These are phyloP conservation scores for Irpex lacteus DNA, from an alignment of 1,284 basidiomycete genomes.

Conservation along the genomic window DNA sequence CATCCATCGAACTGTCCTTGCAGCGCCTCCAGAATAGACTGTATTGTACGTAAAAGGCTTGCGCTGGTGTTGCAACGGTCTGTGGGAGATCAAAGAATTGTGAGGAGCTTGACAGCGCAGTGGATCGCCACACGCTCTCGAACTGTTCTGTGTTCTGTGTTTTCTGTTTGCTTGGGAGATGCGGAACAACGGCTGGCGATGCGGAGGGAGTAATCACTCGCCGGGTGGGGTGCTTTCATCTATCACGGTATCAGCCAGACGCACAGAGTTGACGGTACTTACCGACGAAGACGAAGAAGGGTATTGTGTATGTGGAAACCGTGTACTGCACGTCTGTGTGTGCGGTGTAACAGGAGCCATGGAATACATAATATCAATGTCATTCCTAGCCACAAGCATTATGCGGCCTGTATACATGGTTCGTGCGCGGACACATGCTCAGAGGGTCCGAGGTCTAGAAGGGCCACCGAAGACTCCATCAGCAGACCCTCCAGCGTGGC, in stretches of 20 bases:
- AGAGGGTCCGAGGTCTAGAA: background rate
- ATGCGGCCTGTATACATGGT: background rate
- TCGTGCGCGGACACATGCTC: background rate
- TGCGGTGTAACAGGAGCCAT: background rate
- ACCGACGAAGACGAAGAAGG: background rate
- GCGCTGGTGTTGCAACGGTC: background rate
- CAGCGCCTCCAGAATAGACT: background rate
- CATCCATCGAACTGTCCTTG: background rate
- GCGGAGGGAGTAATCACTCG: background rate
- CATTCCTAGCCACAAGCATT: background rate
- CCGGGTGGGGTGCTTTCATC: background rate
- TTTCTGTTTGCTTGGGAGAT: background rate
- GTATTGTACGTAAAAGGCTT: background rate
- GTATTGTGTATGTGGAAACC: no score
- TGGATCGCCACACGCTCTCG: background rate
- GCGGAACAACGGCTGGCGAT: background rate
- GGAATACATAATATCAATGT: background rate
- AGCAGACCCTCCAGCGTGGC: background rate
- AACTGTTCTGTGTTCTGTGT: background rate
- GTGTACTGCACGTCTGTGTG: no score
- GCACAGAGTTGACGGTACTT: background rate
- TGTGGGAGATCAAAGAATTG: background rate
- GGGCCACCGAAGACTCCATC: background rate
- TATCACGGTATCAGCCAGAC: background rate
- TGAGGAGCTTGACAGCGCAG: background rate